Evolutionary conservation across 2,329 filamentous ascomycete species (phyloP), one percentile per base, ranked within the genome.

Genomic region (Xylogone sp.): DNA sequence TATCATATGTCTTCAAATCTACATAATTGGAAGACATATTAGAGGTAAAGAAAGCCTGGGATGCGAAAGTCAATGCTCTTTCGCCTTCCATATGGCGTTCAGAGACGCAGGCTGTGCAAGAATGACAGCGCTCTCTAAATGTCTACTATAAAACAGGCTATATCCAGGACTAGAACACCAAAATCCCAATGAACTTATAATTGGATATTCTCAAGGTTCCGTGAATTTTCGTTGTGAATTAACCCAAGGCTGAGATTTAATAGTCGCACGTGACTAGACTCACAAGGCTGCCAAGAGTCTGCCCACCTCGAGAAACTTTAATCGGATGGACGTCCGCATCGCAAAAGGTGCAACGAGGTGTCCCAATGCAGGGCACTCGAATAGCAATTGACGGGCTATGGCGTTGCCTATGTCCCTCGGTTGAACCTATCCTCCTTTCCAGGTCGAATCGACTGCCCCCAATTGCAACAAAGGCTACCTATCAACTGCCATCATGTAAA

Each of bases 371-470:
- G 57, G 56, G 62, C 42, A 59, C 62, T 48, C 66, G 59, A 59
- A 61, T 71, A 49, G 60, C 67, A 59, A 66, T 69, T 61, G 83
- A 87, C 65, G 81, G 82, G 54, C 73, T 87, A 44, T 85, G 82
- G 81, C 78, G 79, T 62, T 84, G 78, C 62, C 69, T 87, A 16
- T 86, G 81, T 61, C 83, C 83, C 12, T 76, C 75, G 8, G 71
- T 81, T 52, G 76, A 81, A 59, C 57, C 67, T 6, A 52, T 59
- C 3, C 61, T 67, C 2, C 61, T 76, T 12, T 65, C 66, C 3
- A 69, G 39, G 21, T 18, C 39, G 34, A 16, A 34, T 44, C 20
- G 31, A 49, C 42, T 21, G 21, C n/a, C 22, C n/a, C 27, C 48
- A 22, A 42, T 31, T 19, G 20, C n/a, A 18, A 22, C n/a, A 27